Base-by-base conservation (phyloP, 257 asterid species). In the Jaltomata sinuosa region DNA sequence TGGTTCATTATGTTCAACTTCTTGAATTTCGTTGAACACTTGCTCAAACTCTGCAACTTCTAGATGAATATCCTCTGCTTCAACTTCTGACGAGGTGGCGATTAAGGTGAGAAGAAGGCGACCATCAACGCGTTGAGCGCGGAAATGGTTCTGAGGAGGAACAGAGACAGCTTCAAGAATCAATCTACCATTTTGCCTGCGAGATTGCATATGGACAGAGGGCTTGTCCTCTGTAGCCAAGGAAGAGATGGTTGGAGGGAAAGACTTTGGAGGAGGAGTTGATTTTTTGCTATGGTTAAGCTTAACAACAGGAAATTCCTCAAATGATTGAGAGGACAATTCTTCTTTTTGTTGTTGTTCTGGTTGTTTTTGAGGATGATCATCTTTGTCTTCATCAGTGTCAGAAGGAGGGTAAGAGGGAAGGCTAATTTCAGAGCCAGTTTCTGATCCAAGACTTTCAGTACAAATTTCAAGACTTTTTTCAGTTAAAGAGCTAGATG, bases 401-500 rank as follows among this genome's bases (percentile, higher is more conserved):
- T 90, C 90, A 1, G 93, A 84, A 16, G 86, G 52, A 8, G 90
- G 82, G 87, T 84, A 54, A 6, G 89, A 62, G 3, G 96, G 82
- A 74, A 91, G 91, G 53, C 90, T 87, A 27, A 77, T 49, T 9
- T 93, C 98, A 0, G 99, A 91, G 4, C 98, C 99, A 0, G 99
- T 93, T 69, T 96, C 99, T 0, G 99, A 93, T 1, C 99, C 98
- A 4, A 96, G 98, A 31, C 93, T 92, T 85, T 96, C 99, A 0
- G 99, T 96, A 87, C 99, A 96, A 34, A 94, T 86, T 89, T 94
- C 88, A 21, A 96, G 95, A n/a, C 97, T 92, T 89, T 93, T 92
- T 4, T 86, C 91, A 50, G 91, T 94, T 86, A 96, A 83, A 74
- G 87, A 25, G 82, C 93, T 90, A 1, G 86, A 15, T 25, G 85